A percentile compares a stretch with the other conserved stretches of the same genome.
These are phyloP conservation scores for Aspergillus pseudoviridinutans DNA, from an alignment of 2,329 filamentous ascomycete species.

Conservation along the genomic window DNA sequence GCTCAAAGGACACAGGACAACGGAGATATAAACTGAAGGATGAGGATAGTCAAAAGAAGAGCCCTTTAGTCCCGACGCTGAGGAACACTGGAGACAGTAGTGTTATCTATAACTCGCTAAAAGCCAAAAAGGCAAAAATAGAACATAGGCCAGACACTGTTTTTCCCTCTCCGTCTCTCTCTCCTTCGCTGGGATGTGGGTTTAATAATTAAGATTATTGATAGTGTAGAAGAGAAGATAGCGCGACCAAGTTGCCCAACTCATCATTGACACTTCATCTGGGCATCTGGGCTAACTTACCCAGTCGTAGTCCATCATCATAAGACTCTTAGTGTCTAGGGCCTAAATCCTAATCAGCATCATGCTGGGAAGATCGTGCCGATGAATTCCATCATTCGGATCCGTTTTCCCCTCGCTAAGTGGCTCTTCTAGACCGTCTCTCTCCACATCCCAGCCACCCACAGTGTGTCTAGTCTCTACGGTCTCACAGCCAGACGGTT, in stretches of 20 bases:
- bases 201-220: constrained; percentile 2
- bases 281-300: neutral
- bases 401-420: constrained; percentile 4
- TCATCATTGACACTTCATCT: neutral
- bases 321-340: neutral
- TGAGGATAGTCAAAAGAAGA: neutral
- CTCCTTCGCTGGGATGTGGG: neutral
- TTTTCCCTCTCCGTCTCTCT: neutral
- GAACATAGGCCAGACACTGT: constrained; percentile 2
- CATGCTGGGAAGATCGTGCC: constrained; percentile 13
- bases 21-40: constrained; percentile 1
- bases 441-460: constrained; percentile 15
- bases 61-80: neutral
- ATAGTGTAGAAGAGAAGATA: neutral
- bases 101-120: constrained; percentile 5
- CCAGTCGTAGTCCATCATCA: neutral
- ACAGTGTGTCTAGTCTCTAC: constrained; percentile 20
- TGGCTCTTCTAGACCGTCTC: constrained; percentile 1
- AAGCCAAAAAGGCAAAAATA: constrained; percentile 6
- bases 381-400: constrained; percentile 8
- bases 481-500: constrained; percentile 20
- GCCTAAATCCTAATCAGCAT: constrained; percentile 1
- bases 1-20: neutral
- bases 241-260: neutral
- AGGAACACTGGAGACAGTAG: neutral